Percentiles rank a stretch among this genome's conserved stretches.
Evolutionary conservation across 164 flowering plant genomes (phyloP).

Genomic region (Stephania cephalantha): DNA sequence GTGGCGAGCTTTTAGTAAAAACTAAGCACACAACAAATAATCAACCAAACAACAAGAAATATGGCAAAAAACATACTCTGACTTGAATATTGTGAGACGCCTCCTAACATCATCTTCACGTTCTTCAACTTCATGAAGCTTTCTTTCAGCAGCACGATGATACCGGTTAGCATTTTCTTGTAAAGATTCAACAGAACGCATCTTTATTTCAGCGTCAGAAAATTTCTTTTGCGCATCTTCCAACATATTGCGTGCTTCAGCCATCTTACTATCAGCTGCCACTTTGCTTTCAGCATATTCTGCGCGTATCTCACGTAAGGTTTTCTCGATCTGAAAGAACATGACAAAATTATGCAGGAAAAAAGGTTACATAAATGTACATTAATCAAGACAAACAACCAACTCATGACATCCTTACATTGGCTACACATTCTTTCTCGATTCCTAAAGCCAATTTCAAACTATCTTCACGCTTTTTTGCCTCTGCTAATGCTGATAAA

Average conservation of each 20-base stretch:
- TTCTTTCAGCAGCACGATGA: conserved; percentile 72
- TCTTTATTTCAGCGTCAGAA: conserved; percentile 58
- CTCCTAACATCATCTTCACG: conserved; percentile 87
- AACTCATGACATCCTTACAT: conserved; percentile 40
- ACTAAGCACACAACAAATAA: background rate
- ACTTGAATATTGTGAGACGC: conserved; percentile 47
- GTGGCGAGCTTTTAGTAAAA: background rate
- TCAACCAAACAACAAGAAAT: background rate
- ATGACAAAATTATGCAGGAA: background rate
- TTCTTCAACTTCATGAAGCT: conserved; percentile 76
- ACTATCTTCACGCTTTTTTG: conserved; percentile 67
- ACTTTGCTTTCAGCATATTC: conserved; percentile 84
- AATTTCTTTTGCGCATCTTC: conserved; percentile 62
- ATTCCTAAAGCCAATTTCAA: conserved; percentile 72
- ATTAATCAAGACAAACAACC: background rate
- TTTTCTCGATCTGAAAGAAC: conserved; percentile 69
- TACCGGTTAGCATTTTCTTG: conserved; percentile 65
- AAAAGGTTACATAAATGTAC: background rate
- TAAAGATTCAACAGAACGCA: conserved; percentile 64
- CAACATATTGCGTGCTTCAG: conserved; percentile 60
- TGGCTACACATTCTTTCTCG: conserved; percentile 74
- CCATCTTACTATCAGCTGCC: conserved; percentile 62
- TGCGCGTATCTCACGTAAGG: conserved; percentile 88
- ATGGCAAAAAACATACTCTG: conserved; percentile 53
- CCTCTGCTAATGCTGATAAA: conserved; percentile 62